Evolutionary conservation across 2,329 filamentous ascomycete species (phyloP).

Genomic region (Colletotrichum camelliae): DNA sequence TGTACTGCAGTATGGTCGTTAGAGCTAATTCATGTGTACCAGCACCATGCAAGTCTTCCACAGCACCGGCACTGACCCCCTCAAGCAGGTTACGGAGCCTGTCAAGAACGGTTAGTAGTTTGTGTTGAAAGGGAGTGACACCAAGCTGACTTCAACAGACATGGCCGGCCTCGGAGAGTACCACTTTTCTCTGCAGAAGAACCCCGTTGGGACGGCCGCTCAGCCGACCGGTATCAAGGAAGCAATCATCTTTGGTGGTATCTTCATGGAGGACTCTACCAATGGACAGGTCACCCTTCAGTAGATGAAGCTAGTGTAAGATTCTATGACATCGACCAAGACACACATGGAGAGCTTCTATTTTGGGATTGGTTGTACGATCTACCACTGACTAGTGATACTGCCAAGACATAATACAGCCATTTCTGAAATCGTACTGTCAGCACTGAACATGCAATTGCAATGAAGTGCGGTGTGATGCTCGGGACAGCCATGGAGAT

Average conservation of each 20-base stretch:
- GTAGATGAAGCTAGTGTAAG: not conserved
- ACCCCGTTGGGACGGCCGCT: constrained; percentile 32
- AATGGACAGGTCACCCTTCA: constrained; percentile 21
- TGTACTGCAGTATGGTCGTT: not conserved
- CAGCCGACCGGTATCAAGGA: constrained; percentile 36
- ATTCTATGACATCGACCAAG: not conserved
- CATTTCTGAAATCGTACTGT: not conserved
- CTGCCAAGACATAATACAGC: not conserved
- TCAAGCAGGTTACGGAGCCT: constrained; percentile 40
- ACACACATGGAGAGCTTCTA: not conserved
- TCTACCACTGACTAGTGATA: not conserved
- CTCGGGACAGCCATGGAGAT: not conserved
- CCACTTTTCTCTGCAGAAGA: constrained; percentile 53
- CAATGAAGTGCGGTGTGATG: not conserved
- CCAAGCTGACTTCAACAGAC: not conserved
- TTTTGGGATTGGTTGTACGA: not conserved
- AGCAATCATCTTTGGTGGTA: constrained; percentile 35
- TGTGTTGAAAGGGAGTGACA: not conserved
- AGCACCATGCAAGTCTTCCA: constrained; percentile 46
- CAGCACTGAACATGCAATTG: not conserved
- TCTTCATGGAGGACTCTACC: constrained; percentile 36
- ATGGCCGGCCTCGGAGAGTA: constrained; percentile 46
- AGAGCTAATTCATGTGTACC: not conserved
- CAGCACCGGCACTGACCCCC: constrained; percentile 39
- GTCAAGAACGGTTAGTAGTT: constrained; percentile 36